Evolutionary conservation across 805 yeast species (phyloP), one percentile per base, ranked within the genome.

Genomic region (Wickerhamiella lipophila): DNA sequence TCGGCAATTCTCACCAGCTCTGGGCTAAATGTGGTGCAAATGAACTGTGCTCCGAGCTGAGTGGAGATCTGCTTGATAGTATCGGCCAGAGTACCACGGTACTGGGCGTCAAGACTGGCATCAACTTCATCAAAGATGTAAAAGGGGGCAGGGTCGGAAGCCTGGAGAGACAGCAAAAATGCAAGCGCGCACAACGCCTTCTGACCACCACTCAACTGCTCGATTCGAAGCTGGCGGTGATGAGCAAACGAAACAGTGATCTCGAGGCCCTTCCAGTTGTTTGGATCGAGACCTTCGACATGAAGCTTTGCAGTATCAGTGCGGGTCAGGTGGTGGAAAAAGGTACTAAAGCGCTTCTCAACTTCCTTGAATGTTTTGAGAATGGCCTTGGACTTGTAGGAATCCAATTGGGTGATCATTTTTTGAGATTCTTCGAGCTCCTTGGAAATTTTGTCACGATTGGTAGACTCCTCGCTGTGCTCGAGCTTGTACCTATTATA

Each of bases 131-230:
- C 98, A 64, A 92, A 89, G 42, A 92, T 66, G 61, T 92, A 92
- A 63, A 92, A 92, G 44, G 97, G 96, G 7, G 96, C 96, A 9
- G 97, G 97, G 57, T 92, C 97, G 55, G 94, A 85, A 60, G 76
- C 78, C 67, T 92, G 98, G 52, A 89, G 85, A 3, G 98, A 96
- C 50, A 92, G 72, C 55, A 92, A 88, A 46, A 92, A 73, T 0
- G 97, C 88, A 56, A 92, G 78, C 0, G 98, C 97, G 69, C 97
- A 88, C n/a, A 92, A 69, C 0, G 96, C 83, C 62, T 89, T 89
- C 60, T 92, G 98, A 9, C 98, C 98, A 36, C 98, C 98, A 1
- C 96, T 85, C 15, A 92, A 70, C 61, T 88, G 96, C 61, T 86
- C 95, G 50, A 89, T 81, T 53, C 83, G 73, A 52, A 81, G 83